Evolutionary conservation across 805 yeast genomes (phyloP).

Genomic region (Candida schatavii): DNA sequence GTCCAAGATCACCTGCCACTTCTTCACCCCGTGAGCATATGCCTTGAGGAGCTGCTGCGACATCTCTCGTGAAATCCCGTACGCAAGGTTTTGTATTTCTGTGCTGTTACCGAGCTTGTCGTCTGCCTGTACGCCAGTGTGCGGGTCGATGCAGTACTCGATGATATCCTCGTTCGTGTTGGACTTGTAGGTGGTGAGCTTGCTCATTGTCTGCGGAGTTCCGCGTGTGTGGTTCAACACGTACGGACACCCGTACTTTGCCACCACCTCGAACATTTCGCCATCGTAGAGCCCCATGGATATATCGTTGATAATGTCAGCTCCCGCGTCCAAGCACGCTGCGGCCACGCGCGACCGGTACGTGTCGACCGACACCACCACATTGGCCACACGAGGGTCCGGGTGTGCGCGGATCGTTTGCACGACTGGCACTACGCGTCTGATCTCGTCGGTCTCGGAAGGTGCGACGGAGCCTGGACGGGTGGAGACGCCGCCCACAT

Average conservation of each 20-base stretch:
- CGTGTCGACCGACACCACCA: conserved; percentile 82
- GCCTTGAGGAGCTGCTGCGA: conserved; percentile 55
- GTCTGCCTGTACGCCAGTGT: conserved; percentile 17
- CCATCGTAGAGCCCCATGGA: conserved; percentile 75
- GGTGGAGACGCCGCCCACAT: conserved; percentile 94
- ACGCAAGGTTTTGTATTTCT: conserved; percentile 36
- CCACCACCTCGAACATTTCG: conserved; percentile 65
- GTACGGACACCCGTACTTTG: conserved; percentile 69
- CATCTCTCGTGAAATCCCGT: conserved; percentile 66
- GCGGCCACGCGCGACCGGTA: conserved; percentile 75
- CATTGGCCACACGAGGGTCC: conserved; percentile 32
- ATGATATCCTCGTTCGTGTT: conserved; percentile 32
- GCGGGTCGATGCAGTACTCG: conserved; percentile 34
- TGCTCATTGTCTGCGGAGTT: conserved; percentile 67
- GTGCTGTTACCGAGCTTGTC: conserved; percentile 9
- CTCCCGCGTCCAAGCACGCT: conserved; percentile 69
- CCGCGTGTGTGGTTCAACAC: conserved; percentile 86
- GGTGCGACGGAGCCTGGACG: conserved; percentile 77
- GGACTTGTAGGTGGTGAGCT: conserved; percentile 51
- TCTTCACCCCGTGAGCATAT: conserved; percentile 56
- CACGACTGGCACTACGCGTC: conserved; percentile 69
- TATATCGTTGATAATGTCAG: conserved; percentile 89
- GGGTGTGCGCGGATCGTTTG: conserved; percentile 50
- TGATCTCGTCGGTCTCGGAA: conserved; percentile 60
- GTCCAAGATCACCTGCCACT: conserved; percentile 91